Conservation (phyloP, 139 green algal species). For the Chlamydomonas sphaeroides region DNA sequence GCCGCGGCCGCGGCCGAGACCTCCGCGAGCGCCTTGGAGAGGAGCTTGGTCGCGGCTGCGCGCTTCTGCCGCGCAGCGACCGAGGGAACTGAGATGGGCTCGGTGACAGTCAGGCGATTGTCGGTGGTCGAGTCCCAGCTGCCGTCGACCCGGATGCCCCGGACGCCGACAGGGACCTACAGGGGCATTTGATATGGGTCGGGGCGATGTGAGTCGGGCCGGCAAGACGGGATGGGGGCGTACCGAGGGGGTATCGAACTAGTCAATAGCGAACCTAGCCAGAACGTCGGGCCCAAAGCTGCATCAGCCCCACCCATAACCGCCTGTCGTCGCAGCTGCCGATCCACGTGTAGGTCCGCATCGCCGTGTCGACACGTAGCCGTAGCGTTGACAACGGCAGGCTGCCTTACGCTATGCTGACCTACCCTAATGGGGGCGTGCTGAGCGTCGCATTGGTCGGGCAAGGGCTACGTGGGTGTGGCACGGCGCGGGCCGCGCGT, state of each 20-base stretch:
- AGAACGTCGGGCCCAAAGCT: neutral
- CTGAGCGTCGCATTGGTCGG: too few species aligned
- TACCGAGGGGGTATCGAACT: too few species aligned
- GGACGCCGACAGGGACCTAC: constrained; percentile 20
- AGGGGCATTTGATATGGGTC: neutral
- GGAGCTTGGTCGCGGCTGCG: constrained; percentile 3
- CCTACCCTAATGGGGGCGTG: too few species aligned
- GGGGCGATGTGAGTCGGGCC: too few species aligned
- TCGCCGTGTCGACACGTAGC: too few species aligned
- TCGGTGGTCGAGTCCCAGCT: neutral
- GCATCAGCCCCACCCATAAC: neutral
- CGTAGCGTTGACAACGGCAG: too few species aligned
- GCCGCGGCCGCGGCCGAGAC: constrained; percentile 12
- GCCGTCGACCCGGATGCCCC: constrained; percentile 14
- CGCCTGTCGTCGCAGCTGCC: neutral
- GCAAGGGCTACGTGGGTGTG: too few species aligned
- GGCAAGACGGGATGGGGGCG: too few species aligned
- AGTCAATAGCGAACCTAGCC: neutral
- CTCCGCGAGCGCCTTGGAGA: constrained; percentile 14
- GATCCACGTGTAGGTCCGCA: too few species aligned
- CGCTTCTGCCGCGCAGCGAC: constrained; percentile 15
- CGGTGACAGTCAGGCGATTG: constrained; percentile 3
- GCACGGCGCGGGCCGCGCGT: too few species aligned
- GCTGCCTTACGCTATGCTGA: too few species aligned
- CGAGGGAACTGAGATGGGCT: neutral